Conservation (phyloP, 805 yeast species). For the Ogataea methylovora region DNA sequence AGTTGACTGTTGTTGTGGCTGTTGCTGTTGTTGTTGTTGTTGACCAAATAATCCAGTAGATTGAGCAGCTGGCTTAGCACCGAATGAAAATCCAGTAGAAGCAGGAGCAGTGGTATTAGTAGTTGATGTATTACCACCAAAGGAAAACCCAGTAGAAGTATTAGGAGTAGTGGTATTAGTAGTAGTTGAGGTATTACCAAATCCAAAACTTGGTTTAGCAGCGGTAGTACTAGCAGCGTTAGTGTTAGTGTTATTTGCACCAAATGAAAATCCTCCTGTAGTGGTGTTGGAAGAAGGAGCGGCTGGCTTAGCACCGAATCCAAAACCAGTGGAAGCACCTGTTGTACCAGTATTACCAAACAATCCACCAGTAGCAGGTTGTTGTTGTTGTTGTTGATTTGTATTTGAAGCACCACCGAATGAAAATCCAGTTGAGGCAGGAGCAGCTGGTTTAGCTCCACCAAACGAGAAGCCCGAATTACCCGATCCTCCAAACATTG, state of each 20-base stretch:
- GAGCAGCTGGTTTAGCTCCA: constrained; percentile 10
- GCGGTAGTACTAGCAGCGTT: constrained; percentile 7
- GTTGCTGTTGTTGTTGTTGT: not conserved
- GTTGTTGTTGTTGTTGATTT: constrained; percentile 2
- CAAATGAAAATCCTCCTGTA: constrained; percentile 8
- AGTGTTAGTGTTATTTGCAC: constrained; percentile 2
- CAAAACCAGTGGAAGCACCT: constrained; percentile 2
- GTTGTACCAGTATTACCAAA: not conserved
- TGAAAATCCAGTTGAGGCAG: constrained; percentile 7
- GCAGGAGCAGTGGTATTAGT: constrained; percentile 1
- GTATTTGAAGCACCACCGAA: constrained; percentile 6
- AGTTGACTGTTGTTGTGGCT: not conserved
- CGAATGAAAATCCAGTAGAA: constrained; percentile 5
- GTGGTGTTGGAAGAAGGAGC: constrained; percentile 11
- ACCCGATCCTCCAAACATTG: constrained; percentile 8
- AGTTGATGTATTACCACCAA: constrained; percentile 6
- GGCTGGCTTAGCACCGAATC: constrained; percentile 8
- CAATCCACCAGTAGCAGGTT: too few species aligned
- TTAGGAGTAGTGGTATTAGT: constrained; percentile 1
- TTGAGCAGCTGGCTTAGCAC: constrained; percentile 10
- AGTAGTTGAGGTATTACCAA: constrained; percentile 2
- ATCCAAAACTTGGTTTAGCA: constrained; percentile 4
- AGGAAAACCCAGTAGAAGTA: constrained; percentile 5
- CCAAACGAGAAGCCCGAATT: constrained; percentile 7
- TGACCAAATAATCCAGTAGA: constrained; percentile 11